A percentile compares a stretch with the other conserved stretches of the same genome.
These are phyloP conservation scores for Magnaporthiopsis incrustans DNA, from an alignment of 2,329 filamentous ascomycete genomes.

Conservation along the genomic window DNA sequence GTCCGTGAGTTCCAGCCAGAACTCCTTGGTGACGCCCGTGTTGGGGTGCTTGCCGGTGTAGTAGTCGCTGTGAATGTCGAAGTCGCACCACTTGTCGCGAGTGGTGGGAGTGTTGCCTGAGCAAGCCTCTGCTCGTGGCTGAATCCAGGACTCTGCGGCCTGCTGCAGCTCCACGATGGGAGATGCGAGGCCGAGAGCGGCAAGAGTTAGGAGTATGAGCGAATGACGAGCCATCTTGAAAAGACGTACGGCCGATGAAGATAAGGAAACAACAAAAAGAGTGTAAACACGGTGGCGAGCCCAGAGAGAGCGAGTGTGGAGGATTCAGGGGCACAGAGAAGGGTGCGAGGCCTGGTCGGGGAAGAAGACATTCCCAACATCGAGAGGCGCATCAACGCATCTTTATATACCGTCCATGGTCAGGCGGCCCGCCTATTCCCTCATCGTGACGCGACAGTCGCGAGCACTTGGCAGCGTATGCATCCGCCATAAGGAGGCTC, in stretches of 20 bases:
- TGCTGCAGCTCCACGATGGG: no score
- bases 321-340: not conserved
- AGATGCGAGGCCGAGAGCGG: no score
- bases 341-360: not conserved
- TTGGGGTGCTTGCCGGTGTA: conserved; percentile 26
- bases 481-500: no score
- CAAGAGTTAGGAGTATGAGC: not conserved
- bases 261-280: not conserved
- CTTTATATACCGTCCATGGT: no score
- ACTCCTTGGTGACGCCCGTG: conserved; percentile 43
- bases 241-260: not conserved
- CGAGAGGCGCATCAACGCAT: no score
- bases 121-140: not conserved
- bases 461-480: no score
- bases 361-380: not conserved
- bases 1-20: conserved; percentile 25
- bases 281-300: not conserved
- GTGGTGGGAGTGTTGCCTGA: conserved; percentile 5
- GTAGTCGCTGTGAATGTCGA: conserved; percentile 40
- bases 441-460: no score
- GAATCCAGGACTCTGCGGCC: no score
- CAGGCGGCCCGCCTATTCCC: no score
- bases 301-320: not conserved
- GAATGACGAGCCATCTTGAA: not conserved
- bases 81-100: conserved; percentile 34